Evolutionary conservation across 345 rosid genomes (phyloP), one percentile per base, ranked within the genome.

Genomic region (Isatis tinctoria): DNA sequence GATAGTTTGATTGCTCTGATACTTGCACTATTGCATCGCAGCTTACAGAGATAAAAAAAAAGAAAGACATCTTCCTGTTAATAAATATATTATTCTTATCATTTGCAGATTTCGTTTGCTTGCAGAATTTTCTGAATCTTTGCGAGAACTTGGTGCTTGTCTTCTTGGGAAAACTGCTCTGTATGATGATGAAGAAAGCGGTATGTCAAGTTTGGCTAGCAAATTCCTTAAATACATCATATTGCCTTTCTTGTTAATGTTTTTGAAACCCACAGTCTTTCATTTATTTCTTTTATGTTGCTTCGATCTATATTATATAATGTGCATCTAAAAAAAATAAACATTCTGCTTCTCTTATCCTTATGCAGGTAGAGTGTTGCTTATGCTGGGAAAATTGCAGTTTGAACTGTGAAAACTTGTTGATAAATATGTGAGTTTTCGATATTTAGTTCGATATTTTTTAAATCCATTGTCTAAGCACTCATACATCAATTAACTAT

Each of bases 61-160:
- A n/a, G n/a, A n/a, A n/a, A n/a, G n/a, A n/a, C 70, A 69, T 36
- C 65, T 54, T 44, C 65, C 20, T 54, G 52, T 40, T 77, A 40
- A 60, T 71, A 51, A 71, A 66, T 51, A 32, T 49, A 49, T 28
- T 72, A 65, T 66, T 41, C 77, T 77, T 72, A 52, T 77, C 63
- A 60, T 59, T 40, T 65, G 73, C 68, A 72, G 73, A 71, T 73
- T 78, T 75, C 48, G 28, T 82, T 36, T 78, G 49, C 66, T 83
- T 65, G 63, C 97, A 95, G 99, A 95, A 81, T 90, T 95, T 84
- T 92, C 99, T 0, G 97, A 86, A 83, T 89, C 99, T 24, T 78
- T 95, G 81, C 79, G 77, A 80, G 99, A 95, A 72, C 74, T 92
- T 81, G 99, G 99, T 70, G 78, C 87, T 65, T 95, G 98, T 68